These are phyloP conservation scores for Boletellus sp. DNA, from an alignment of 1,284 basidiomycete genomes.

Conservation along the genomic window DNA sequence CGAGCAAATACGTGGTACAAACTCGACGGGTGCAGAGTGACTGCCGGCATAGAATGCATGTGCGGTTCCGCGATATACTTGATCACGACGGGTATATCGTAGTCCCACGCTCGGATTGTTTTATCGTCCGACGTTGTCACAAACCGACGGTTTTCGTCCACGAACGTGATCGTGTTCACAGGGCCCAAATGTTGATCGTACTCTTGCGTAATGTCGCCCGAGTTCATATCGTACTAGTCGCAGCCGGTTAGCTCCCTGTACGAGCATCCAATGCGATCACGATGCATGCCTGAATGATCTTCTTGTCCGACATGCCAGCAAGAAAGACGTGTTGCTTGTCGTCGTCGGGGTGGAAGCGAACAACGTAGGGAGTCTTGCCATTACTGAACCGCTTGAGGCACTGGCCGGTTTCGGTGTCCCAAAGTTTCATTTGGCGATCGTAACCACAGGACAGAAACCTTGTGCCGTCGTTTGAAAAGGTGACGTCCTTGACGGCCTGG, in stretches of 20 bases:
- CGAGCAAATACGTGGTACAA: conserved; percentile 35
- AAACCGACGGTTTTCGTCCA: conserved; percentile 94
- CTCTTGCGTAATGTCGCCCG: conserved; percentile 93
- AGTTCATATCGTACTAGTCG: conserved; percentile 86
- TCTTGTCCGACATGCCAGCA: conserved; percentile 99
- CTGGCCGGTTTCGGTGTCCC: conserved; percentile 98
- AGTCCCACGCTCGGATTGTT: conserved; percentile 98
- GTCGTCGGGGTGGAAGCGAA: conserved; percentile 93
- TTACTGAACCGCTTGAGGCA: conserved; percentile 95
- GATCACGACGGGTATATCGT: conserved; percentile 97
- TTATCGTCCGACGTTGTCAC: conserved; percentile 99
- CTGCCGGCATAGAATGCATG: conserved; percentile 99
- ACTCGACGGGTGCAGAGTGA: conserved; percentile 93
- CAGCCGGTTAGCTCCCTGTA: conserved; percentile 8
- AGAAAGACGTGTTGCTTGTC: conserved; percentile 97
- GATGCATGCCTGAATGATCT: conserved; percentile 85
- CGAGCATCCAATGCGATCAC: background rate
- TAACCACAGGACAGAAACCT: conserved; percentile 92
- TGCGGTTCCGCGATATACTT: conserved; percentile 99
- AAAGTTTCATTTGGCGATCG: conserved; percentile 96
- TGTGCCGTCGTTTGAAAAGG: conserved; percentile 90
- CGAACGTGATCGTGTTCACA: conserved; percentile 98
- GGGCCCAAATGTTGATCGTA: conserved; percentile 98
- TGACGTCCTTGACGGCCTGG: conserved; percentile 94
- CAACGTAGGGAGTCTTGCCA: conserved; percentile 93